A percentile compares a stretch with the other conserved stretches of the same genome.
phyloP scores from a whole-genome alignment of 306 rosid species.

The Begonia fuchsioides region DNA sequence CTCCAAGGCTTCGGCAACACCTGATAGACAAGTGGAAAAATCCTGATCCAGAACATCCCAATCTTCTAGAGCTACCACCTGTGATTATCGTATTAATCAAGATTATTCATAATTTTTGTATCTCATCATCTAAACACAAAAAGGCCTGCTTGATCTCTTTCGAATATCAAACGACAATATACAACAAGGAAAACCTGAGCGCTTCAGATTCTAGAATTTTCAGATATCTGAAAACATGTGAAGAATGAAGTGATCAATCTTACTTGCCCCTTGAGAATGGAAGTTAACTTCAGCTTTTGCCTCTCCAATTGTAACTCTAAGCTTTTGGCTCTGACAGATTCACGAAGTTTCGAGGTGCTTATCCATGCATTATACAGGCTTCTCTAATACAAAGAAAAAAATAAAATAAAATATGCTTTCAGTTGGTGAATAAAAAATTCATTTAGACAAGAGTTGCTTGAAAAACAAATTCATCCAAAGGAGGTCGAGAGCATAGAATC shows the following conservation, averaged over 20 bases:
- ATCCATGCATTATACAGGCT: constrained; percentile 65
- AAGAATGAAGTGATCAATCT: constrained; percentile 15
- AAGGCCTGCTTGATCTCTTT: too few species aligned
- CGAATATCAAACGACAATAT: too few species aligned
- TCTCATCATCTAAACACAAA: too few species aligned
- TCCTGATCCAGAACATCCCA: constrained; percentile 64
- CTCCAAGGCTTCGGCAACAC: constrained; percentile 69
- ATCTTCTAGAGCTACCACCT: constrained; percentile 68
- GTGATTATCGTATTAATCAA: too few species aligned
- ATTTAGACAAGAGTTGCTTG: neutral
- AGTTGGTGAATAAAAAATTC: neutral
- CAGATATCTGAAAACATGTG: too few species aligned
- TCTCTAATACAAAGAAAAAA: constrained; percentile 39
- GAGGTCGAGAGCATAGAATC: too few species aligned
- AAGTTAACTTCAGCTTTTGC: constrained; percentile 51
- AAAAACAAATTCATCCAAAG: neutral
- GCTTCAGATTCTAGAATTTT: too few species aligned
- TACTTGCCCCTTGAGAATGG: constrained; percentile 79
- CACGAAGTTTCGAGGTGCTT: constrained; percentile 55
- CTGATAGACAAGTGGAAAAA: constrained; percentile 65
- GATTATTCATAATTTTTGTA: too few species aligned
- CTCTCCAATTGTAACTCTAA: constrained; percentile 45
- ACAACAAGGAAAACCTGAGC: too few species aligned
- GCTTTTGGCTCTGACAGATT: constrained; percentile 77
- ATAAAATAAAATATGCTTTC: constrained; percentile 9